Conservation (phyloP, 2,329 filamentous ascomycete species). For the Aspergillus pseudoglaucus region DNA sequence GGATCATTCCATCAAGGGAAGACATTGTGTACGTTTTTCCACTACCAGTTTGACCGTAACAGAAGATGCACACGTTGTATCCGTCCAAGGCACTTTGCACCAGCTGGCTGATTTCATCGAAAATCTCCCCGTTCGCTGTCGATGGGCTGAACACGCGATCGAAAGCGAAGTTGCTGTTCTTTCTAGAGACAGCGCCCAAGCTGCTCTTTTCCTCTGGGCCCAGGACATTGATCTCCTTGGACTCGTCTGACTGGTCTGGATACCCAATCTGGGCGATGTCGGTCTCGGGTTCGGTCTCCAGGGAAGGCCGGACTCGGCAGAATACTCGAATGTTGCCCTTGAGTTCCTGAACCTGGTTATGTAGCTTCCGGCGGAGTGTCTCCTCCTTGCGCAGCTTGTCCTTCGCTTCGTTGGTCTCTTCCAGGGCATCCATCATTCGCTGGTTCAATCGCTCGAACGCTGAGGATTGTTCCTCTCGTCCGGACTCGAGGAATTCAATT, state of each 20-base stretch:
- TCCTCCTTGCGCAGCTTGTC: slow-evolving; percentile 88
- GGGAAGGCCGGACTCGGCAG: slow-evolving; percentile 80
- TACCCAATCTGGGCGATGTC: slow-evolving; percentile 69
- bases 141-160: slow-evolving; percentile 82
- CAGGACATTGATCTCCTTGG: slow-evolving; percentile 76
- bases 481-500: slow-evolving; percentile 83
- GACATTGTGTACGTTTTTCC: slow-evolving; percentile 98
- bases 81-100: slow-evolving; percentile 95
- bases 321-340: slow-evolving; percentile 99
- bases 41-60: slow-evolving; percentile 93
- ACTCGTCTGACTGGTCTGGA: slow-evolving; percentile 72
- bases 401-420: slow-evolving; percentile 61
- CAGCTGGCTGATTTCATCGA: slow-evolving; percentile 92
- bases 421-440: slow-evolving; percentile 69
- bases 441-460: slow-evolving; percentile 76
- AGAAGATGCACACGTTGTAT: slow-evolving; percentile 98
- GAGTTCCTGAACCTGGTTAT: slow-evolving; percentile 96
- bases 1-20: slow-evolving; percentile 86
- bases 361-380: slow-evolving; percentile 79
- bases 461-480: slow-evolving; percentile 80
- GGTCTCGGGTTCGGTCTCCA: slow-evolving; percentile 52
- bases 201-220: slow-evolving; percentile 80
- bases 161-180: slow-evolving; percentile 81
- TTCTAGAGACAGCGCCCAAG: slow-evolving; percentile 66
- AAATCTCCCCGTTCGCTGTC: slow-evolving; percentile 76